These are phyloP conservation scores for Pseudozyma thailandica DNA, from an alignment of 1,284 basidiomycete species.

Conservation along the genomic window DNA sequence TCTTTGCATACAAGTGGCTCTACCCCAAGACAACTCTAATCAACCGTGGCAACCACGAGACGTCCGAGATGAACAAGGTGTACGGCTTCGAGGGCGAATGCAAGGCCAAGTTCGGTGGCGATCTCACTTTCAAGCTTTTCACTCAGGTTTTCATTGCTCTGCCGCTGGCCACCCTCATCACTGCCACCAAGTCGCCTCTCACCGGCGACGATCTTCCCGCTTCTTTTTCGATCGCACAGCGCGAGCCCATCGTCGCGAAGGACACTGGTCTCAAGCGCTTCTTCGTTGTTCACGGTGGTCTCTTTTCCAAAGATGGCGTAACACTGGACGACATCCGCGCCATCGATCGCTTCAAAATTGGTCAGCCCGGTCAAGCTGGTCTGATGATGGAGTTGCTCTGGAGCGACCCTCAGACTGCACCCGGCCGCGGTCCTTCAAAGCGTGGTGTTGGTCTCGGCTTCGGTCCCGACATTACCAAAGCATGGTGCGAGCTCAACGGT, in stretches of 20 bases:
- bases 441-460: constrained; percentile 95
- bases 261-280: constrained; percentile 81
- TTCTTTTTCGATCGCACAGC: constrained; percentile 56
- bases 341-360: constrained; percentile 81
- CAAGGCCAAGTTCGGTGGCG: constrained; percentile 72
- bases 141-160: constrained; percentile 62
- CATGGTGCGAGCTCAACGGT: constrained; percentile 88
- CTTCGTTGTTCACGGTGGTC: constrained; percentile 90
- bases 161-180: constrained; percentile 87
- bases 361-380: constrained; percentile 93
- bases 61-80: constrained; percentile 79
- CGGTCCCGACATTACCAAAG: constrained; percentile 75
- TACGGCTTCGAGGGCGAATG: constrained; percentile 92
- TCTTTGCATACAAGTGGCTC: constrained; percentile 92
- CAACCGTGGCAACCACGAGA: constrained; percentile 93
- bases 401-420: constrained; percentile 89
- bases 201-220: constrained; percentile 51
- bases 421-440: constrained; percentile 96
- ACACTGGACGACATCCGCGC: constrained; percentile 90
- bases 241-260: constrained; percentile 77
- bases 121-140: constrained; percentile 66
- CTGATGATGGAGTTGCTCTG: constrained; percentile 80
- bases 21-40: constrained; percentile 64
- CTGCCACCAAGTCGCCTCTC: constrained; percentile 76
- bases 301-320: constrained; percentile 93